Evolutionary conservation across 1,284 basidiomycete genomes (phyloP).

Genomic region (Pseudozyma pruni): DNA sequence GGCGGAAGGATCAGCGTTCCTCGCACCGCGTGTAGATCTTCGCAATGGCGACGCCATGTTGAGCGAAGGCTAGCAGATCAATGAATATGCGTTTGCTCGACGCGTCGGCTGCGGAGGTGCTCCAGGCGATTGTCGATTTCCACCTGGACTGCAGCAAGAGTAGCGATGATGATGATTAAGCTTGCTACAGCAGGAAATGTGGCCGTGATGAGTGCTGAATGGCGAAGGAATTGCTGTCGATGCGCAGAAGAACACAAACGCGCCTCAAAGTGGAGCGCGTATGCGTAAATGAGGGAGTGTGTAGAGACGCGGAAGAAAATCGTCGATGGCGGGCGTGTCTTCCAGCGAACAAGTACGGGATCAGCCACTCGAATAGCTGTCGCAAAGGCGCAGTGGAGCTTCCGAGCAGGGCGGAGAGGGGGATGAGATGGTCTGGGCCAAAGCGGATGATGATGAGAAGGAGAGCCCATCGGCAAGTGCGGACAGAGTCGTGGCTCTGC

Average conservation of each 20-base stretch:
- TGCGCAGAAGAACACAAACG: conserved; percentile 5
- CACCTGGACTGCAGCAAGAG: not conserved
- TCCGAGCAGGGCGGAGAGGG: not conserved
- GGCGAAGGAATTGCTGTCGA: not conserved
- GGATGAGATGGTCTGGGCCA: conserved; percentile 5
- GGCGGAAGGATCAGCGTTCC: conserved; percentile 29
- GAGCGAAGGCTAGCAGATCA: not conserved
- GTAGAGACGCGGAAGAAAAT: conserved; percentile 35
- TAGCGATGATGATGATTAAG: too few species aligned
- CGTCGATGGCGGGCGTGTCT: conserved; percentile 1
- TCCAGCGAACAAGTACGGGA: not conserved
- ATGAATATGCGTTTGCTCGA: not conserved
- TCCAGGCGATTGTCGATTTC: too few species aligned
- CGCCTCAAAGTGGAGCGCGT: conserved; percentile 43
- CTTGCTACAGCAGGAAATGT: not conserved
- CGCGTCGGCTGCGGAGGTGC: too few species aligned
- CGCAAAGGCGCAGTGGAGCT: not conserved
- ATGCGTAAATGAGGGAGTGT: conserved; percentile 30
- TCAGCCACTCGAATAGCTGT: not conserved
- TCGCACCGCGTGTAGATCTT: conserved; percentile 24
- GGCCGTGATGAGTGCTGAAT: not conserved
- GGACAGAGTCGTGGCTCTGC: too few species aligned
- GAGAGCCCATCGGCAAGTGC: too few species aligned
- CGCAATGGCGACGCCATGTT: conserved; percentile 38
- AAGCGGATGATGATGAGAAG: not conserved